Conservation (phyloP, 176 grass and related monocot genomes). For the Raddia distichophylla region DNA sequence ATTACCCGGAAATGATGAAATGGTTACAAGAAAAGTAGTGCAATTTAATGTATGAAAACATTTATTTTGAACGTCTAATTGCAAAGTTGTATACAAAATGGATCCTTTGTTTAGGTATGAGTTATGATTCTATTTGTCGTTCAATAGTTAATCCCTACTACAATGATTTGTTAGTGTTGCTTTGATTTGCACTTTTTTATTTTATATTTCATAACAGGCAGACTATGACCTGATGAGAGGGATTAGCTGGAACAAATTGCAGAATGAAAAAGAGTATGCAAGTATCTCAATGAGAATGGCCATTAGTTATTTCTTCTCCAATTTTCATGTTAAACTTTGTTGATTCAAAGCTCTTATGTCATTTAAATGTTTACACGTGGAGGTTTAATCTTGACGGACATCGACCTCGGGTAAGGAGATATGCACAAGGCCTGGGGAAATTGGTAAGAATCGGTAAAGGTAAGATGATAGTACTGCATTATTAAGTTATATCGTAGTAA, state of each 20-base stretch:
- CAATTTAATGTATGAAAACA: neutral
- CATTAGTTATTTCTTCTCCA: conserved; percentile 30
- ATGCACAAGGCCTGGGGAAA: conserved; percentile 83
- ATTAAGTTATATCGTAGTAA: neutral
- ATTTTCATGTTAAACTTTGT: conserved; percentile 33
- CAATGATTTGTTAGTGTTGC: conserved; percentile 16
- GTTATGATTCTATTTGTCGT: conserved; percentile 17
- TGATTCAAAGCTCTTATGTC: conserved; percentile 22
- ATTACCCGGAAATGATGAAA: conserved; percentile 19
- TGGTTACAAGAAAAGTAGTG: neutral
- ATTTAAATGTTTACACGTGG: conserved; percentile 43
- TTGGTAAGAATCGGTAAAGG: conserved; percentile 95
- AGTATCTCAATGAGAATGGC: conserved; percentile 8
- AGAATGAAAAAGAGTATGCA: conserved; percentile 73
- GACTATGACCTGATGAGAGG: conserved; percentile 70
- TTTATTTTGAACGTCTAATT: neutral
- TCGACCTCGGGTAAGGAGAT: conserved; percentile 78
- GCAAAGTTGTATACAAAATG: neutral
- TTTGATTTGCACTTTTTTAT: conserved; percentile 35
- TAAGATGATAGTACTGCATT: conserved; percentile 42
- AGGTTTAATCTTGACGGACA: conserved; percentile 93
- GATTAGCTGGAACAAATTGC: conserved; percentile 58
- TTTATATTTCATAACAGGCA: conserved; percentile 57
- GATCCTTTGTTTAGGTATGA: conserved; percentile 29
- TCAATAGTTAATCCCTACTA: conserved; percentile 8